These are phyloP conservation scores for Tulasnella sp. DNA, from an alignment of 768 basidiomycete species.

Conservation along the genomic window DNA sequence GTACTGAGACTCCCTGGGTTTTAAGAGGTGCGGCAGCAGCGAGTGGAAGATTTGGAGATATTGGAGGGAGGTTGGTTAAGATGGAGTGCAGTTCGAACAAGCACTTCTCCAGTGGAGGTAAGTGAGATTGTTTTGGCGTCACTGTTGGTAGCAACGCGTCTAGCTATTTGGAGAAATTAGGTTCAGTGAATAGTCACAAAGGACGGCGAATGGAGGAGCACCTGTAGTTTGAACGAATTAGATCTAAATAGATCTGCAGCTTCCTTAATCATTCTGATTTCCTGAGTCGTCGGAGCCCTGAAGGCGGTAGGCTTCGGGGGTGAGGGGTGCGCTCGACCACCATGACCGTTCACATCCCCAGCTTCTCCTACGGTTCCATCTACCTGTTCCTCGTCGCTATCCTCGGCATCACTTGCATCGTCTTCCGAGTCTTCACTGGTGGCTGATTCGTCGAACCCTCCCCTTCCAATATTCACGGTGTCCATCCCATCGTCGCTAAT, in stretches of 20 bases:
- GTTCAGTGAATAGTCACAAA: neutral
- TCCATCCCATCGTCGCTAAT: slow-evolving; percentile 30
- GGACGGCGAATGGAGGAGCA: slow-evolving; percentile 42
- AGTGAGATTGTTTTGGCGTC: slow-evolving; percentile 62
- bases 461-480: neutral
- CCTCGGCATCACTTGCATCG: slow-evolving; percentile 36
- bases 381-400: slow-evolving; percentile 35
- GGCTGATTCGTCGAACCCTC: slow-evolving; percentile 8
- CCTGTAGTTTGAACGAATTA: slow-evolving; percentile 83
- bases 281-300: slow-evolving; percentile 47
- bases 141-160: slow-evolving; percentile 70
- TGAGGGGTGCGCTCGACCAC: slow-evolving; percentile 31
- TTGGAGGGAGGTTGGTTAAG: slow-evolving; percentile 60
- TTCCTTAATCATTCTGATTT: slow-evolving; percentile 72
- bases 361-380: slow-evolving; percentile 38
- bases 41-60: slow-evolving; percentile 66
- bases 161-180: slow-evolving; percentile 45
- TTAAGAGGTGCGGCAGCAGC: slow-evolving; percentile 52
- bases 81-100: slow-evolving; percentile 69
- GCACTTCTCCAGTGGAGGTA: slow-evolving; percentile 65
- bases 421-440: slow-evolving; percentile 30
- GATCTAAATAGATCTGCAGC: slow-evolving; percentile 75
- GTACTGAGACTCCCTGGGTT: slow-evolving; percentile 54
- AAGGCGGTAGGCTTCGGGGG: slow-evolving; percentile 39
- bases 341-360: neutral